A percentile compares a stretch with the other conserved stretches of the same genome.
phyloP scores from a whole-genome alignment of 768 basidiomycete species.

The Sporobolomyces pararoseus region DNA sequence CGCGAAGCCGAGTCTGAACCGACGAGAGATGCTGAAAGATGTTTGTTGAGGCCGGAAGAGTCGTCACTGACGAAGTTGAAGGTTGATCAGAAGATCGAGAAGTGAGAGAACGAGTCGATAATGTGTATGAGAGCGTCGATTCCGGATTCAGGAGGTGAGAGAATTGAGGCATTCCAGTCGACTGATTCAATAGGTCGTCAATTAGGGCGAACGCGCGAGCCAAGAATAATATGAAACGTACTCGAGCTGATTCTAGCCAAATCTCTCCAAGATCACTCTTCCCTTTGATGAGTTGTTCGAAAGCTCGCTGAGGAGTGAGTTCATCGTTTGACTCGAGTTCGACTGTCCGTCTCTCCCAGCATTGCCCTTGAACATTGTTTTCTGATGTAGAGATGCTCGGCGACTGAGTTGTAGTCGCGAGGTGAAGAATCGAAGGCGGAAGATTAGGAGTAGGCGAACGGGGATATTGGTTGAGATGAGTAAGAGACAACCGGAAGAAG shows the following conservation, averaged over 20 bases:
- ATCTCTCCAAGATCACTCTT: constrained; percentile 24
- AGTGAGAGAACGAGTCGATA: not conserved
- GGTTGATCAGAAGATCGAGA: not conserved
- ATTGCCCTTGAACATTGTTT: not conserved
- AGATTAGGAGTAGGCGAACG: not conserved
- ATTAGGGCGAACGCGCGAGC: too few species aligned
- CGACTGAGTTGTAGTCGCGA: not conserved
- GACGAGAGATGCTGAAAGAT: constrained; percentile 7
- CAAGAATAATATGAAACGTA: not conserved
- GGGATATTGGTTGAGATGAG: not conserved
- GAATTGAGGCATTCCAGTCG: constrained; percentile 9
- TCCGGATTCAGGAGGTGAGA: constrained; percentile 26
- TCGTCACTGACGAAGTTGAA: not conserved
- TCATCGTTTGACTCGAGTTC: not conserved
- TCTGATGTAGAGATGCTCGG: not conserved
- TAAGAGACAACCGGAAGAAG: constrained; percentile 23
- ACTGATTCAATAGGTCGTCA: constrained; percentile 8
- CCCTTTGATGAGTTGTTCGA: constrained; percentile 25
- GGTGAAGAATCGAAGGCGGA: not conserved
- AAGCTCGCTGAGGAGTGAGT: constrained; percentile 18
- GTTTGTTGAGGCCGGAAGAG: not conserved
- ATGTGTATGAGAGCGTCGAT: constrained; percentile 18
- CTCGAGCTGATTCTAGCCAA: constrained; percentile 40
- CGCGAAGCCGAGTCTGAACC: constrained; percentile 6
- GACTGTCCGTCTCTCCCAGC: constrained; percentile 24